Base-by-base conservation (phyloP, 805 yeast genomes). In the Lipomyces kockii region DNA sequence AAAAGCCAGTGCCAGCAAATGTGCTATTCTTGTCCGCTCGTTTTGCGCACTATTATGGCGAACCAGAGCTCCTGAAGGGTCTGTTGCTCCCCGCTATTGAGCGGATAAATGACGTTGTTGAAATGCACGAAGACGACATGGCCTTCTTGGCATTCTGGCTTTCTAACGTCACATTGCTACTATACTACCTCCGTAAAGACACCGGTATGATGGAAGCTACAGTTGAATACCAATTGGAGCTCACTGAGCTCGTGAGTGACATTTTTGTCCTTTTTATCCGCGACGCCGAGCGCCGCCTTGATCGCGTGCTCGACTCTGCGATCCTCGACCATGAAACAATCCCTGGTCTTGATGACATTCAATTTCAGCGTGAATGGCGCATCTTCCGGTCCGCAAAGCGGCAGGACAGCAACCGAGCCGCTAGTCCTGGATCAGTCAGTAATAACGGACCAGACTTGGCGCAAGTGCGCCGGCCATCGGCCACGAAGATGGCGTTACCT, bases 91-190 rank as follows among this genome's bases (percentile, higher is more conserved):
- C 75, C 12, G 72, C 77, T 7, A 52, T 70, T 8, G 68, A 64
- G 51, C 77, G 82, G 8, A 78, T 81, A 58, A 68, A 74, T 51
- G 71, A 76, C 7, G 75, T 72, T 2, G 74, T 77, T n/a, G 74
- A 74, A 52, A 73, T 74, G n/a, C 77, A 77, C 58, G 71, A 70
- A 25, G 75, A 76, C 20, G 84, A 82, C 63, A 73, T 81, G 67
- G 79, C 81, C n/a, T 78, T 72, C 62, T 60, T 79, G 69, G 89
- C 97, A 61, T 94, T 92, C 76, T 95, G 98, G 98, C 84, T 95
- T 49, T 87, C 97, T 3, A 89, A 90, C 32, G 76, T 90, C 57
- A 90, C 90, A 67, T 87, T 90, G 71, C 79, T 94, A 61, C 88
- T 89, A 74, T 94, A 89, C 77, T 94, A 91, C 77, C 75, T 94